Percentiles rank a stretch among this genome's conserved stretches.
Evolutionary conservation across 2,329 filamentous ascomycete species (phyloP).

Genomic region (Colletotrichum australisinense): DNA sequence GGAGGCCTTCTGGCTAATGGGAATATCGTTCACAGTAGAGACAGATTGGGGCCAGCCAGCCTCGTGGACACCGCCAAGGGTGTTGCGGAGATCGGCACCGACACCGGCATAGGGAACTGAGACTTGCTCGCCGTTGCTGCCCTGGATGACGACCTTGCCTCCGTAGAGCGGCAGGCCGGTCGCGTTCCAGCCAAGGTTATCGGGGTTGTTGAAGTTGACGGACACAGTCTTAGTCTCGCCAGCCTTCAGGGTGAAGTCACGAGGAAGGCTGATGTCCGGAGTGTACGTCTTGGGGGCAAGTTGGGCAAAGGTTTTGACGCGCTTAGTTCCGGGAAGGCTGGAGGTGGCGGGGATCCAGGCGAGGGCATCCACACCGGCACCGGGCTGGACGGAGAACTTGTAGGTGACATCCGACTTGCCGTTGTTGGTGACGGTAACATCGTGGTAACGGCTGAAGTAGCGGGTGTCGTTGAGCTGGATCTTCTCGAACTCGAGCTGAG

Average conservation of each 20-base stretch:
- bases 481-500: slow-evolving; percentile 51
- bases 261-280: slow-evolving; percentile 35
- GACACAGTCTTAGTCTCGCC: slow-evolving; percentile 42
- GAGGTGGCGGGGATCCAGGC: slow-evolving; percentile 25
- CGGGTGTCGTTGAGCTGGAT: slow-evolving; percentile 59
- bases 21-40: slow-evolving; percentile 20
- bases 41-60: slow-evolving; percentile 32
- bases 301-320: slow-evolving; percentile 40
- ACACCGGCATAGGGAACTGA: slow-evolving; percentile 52
- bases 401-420: slow-evolving; percentile 48
- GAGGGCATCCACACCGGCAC: slow-evolving; percentile 51
- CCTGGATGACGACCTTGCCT: slow-evolving; percentile 48
- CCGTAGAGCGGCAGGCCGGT: slow-evolving; percentile 47
- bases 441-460: slow-evolving; percentile 46
- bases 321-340: background rate
- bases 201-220: slow-evolving; percentile 44
- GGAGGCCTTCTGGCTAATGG: slow-evolving; percentile 17
- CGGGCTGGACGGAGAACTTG: slow-evolving; percentile 41
- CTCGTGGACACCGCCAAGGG: slow-evolving; percentile 31
- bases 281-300: slow-evolving; percentile 37
- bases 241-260: slow-evolving; percentile 41
- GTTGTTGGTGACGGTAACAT: slow-evolving; percentile 49
- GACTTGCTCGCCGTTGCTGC: slow-evolving; percentile 52
- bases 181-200: slow-evolving; percentile 33
- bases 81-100: slow-evolving; percentile 33